Conservation (phyloP, 169 alveolate species). For the Plasmodium knowlesi region DNA sequence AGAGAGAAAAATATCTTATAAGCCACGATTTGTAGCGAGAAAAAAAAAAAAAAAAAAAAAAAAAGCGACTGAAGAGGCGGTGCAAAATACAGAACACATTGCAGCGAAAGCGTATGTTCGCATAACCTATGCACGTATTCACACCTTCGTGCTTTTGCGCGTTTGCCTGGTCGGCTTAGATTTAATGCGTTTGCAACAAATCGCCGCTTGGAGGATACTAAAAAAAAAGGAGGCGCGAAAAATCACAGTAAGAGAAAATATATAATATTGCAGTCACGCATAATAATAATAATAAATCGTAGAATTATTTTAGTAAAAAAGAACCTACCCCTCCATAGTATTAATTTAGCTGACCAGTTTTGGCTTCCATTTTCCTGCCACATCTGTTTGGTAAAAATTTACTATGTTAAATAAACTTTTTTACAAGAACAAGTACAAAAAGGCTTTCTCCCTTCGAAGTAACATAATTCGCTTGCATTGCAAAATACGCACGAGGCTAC, state of each 20-base stretch:
- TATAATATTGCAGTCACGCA: background rate
- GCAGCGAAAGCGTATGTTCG: background rate
- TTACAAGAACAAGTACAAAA: background rate
- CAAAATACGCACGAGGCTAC: background rate
- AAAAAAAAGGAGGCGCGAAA: background rate
- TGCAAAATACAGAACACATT: background rate
- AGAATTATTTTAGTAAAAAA: background rate
- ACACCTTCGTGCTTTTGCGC: background rate
- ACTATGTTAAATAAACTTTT: background rate
- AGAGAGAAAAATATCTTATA: background rate
- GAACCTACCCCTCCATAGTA: background rate
- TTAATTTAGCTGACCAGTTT: background rate
- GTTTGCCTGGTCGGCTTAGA: background rate
- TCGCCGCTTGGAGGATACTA: background rate
- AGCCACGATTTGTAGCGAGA: background rate
- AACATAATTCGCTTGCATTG: background rate
- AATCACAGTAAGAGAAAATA: background rate
- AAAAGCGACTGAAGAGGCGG: background rate
- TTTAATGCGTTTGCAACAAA: background rate
- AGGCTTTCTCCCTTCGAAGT: background rate
- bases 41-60: too few species aligned
- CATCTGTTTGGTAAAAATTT: background rate
- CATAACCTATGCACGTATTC: background rate
- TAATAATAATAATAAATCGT: background rate
- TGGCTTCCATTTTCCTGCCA: background rate